phyloP scores from a whole-genome alignment of 2,329 filamentous ascomycete species.

The Epichloe glyceriae region DNA sequence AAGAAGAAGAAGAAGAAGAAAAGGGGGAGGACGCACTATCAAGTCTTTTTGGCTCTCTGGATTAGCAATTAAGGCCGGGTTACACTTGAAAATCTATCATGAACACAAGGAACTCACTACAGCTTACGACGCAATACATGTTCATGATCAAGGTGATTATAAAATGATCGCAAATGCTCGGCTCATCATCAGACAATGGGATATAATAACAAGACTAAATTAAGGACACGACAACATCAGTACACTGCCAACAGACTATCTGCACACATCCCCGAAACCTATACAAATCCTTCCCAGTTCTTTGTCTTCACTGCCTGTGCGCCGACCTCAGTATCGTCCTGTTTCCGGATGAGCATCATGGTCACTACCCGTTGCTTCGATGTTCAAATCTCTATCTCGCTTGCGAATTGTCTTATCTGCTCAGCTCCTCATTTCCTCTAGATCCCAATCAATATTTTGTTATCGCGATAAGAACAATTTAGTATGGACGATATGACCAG shows the following conservation, averaged over 20 bases:
- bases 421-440: background rate
- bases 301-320: slow-evolving; percentile 15
- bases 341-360: slow-evolving; percentile 2
- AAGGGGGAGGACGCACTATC: slow-evolving; percentile 58
- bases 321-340: slow-evolving; percentile 9
- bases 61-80: background rate
- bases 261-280: slow-evolving; percentile 10
- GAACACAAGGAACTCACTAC: background rate
- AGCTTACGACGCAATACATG: background rate
- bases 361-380: slow-evolving; percentile 2
- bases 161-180: background rate
- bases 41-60: slow-evolving; percentile 52
- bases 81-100: background rate
- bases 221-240: background rate
- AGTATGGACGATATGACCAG: slow-evolving; percentile 64
- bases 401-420: background rate
- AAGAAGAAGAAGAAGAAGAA: slow-evolving; percentile 37
- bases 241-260: background rate
- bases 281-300: slow-evolving; percentile 14
- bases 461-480: slow-evolving; percentile 5
- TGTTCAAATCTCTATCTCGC: slow-evolving; percentile 4
- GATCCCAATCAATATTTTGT: background rate
- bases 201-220: background rate
- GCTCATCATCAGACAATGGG: background rate
- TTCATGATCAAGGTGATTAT: background rate